A percentile compares a stretch with the other conserved stretches of the same genome.
These are phyloP conservation scores for Xylaria sp. DNA, from an alignment of 2,329 filamentous ascomycete genomes.

Conservation along the genomic window DNA sequence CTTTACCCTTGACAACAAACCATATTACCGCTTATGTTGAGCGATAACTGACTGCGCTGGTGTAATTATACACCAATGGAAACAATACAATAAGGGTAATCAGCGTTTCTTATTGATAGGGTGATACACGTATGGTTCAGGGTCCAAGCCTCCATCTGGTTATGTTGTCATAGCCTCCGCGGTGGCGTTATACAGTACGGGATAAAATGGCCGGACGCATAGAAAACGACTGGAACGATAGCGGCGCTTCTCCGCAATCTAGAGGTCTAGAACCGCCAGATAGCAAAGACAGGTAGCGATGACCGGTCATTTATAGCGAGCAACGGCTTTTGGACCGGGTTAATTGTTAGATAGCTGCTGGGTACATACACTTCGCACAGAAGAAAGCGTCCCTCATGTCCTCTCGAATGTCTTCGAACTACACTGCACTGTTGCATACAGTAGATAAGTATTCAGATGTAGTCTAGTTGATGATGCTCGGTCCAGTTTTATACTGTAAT, in stretches of 20 bases:
- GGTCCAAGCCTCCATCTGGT: not conserved
- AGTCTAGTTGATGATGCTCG: not conserved
- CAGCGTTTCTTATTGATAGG: not conserved
- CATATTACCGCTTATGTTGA: too few species aligned
- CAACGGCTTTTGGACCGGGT: constrained; percentile 12
- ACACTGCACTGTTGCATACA: not conserved
- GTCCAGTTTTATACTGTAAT: not conserved
- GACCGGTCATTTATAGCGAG: constrained; percentile 7
- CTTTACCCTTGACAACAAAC: too few species aligned
- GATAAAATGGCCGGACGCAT: constrained; percentile 12
- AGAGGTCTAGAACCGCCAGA: constrained; percentile 23
- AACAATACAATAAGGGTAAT: not conserved
- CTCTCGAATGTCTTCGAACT: constrained; percentile 1
- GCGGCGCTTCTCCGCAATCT: constrained; percentile 24
- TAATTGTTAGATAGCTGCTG: not conserved
- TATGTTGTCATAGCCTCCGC: not conserved
- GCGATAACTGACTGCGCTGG: not conserved
- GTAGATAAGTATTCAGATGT: not conserved
- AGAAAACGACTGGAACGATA: constrained; percentile 16
- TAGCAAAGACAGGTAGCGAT: constrained; percentile 6
- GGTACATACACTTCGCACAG: not conserved
- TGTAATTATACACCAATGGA: not conserved
- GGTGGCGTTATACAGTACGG: constrained; percentile 17
- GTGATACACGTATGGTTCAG: not conserved
- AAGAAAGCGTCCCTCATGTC: not conserved